A percentile compares a stretch with the other conserved stretches of the same genome.
Evolutionary conservation across 352 stramenopile genomes (phyloP).

Genomic region (Pythium phragmitis): DNA sequence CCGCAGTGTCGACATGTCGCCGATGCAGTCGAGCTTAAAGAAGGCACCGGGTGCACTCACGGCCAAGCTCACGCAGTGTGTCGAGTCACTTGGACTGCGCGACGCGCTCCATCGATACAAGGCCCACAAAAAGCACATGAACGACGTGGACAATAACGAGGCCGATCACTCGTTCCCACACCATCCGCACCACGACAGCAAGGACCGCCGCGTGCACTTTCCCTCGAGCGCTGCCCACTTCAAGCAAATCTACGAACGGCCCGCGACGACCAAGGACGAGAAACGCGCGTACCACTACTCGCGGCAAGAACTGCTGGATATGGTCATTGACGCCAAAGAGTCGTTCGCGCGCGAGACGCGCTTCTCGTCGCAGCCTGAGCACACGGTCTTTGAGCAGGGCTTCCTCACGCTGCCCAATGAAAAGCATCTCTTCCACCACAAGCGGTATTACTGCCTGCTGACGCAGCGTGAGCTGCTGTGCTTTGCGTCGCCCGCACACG

Average conservation of each 20-base stretch:
- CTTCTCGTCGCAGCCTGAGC: conserved; percentile 44
- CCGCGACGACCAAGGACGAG: conserved; percentile 43
- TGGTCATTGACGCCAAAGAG: conserved; percentile 53
- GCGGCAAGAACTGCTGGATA: conserved; percentile 46
- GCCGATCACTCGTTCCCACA: conserved; percentile 9
- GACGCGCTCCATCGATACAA: conserved; percentile 31
- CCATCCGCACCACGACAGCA: conserved; percentile 15
- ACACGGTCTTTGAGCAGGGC: conserved; percentile 71
- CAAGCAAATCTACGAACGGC: conserved; percentile 40
- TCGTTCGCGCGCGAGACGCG: conserved; percentile 43
- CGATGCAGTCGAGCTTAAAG: conserved; percentile 56
- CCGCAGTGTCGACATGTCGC: conserved; percentile 28
- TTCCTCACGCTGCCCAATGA: conserved; percentile 53
- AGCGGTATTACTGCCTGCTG: conserved; percentile 69
- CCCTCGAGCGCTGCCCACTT: conserved; percentile 28
- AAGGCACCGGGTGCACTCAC: conserved; percentile 44
- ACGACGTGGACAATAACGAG: conserved; percentile 1
- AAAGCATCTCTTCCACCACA: conserved; percentile 58
- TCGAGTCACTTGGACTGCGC: conserved; percentile 46
- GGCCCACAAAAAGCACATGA: conserved; percentile 9
- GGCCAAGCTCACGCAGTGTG: conserved; percentile 55
- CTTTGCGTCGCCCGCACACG: conserved; percentile 51
- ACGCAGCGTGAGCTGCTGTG: conserved; percentile 39
- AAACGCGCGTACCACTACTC: conserved; percentile 62
- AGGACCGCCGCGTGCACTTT: conserved; percentile 53